Percentiles rank a stretch among this genome's conserved stretches.
Conservation (phyloP, 179 eudicot genomes). For the Corrigiola litoralis region DNA sequence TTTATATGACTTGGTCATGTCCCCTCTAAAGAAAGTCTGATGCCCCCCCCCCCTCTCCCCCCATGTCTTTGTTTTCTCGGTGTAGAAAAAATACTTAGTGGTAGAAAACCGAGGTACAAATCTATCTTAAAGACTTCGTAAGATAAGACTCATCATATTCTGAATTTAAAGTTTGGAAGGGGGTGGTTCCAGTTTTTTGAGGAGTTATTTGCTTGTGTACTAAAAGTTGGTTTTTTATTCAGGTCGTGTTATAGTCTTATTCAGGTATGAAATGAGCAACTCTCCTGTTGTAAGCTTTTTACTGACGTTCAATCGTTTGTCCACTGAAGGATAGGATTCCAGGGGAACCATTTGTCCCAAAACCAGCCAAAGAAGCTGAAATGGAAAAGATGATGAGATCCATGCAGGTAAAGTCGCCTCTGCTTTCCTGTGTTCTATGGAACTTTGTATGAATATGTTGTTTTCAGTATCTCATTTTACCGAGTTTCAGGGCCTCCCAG, state of each 20-base stretch:
- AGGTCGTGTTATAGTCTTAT: neutral
- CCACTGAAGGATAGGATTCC: constrained; percentile 65
- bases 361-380: constrained; percentile 87
- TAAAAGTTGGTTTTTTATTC: too few relatives aligned
- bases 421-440: neutral
- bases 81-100: too few relatives aligned
- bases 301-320: neutral
- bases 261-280: neutral
- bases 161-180: too few relatives aligned
- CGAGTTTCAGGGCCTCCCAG: constrained; percentile 81
- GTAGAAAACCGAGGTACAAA: too few relatives aligned
- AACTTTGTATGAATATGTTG: neutral
- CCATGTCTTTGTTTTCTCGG: too few relatives aligned
- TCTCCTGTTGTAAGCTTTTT: neutral
- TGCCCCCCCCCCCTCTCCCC: too few relatives aligned
- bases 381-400: constrained; percentile 86
- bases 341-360: constrained; percentile 76
- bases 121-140: too few relatives aligned
- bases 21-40: too few relatives aligned
- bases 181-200: too few relatives aligned
- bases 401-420: constrained; percentile 61
- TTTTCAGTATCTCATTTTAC: neutral
- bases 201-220: too few relatives aligned
- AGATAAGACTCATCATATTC: too few relatives aligned
- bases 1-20: too few relatives aligned